Evolutionary conservation across 345 rosid species (phyloP).

Genomic region (Kandelia obovata): DNA sequence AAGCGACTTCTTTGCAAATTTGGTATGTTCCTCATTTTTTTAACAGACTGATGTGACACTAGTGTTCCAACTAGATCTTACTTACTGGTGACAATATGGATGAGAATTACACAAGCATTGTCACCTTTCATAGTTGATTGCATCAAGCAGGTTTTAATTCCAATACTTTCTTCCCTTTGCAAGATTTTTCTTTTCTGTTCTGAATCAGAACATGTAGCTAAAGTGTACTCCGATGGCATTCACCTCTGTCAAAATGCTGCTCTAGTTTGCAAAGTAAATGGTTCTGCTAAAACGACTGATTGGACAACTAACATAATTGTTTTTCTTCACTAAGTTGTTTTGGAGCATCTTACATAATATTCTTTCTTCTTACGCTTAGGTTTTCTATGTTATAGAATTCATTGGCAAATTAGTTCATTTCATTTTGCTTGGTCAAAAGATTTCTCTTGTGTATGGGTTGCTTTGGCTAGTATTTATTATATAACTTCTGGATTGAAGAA

Average conservation of each 20-base stretch:
- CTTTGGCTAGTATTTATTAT: neutral
- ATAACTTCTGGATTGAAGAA: neutral
- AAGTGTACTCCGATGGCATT: too few species aligned
- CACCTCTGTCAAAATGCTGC: neutral
- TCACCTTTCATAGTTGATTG: too few species aligned
- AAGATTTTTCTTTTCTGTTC: too few species aligned
- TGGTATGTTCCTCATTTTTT: slow-evolving; percentile 46
- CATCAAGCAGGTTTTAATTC: too few species aligned
- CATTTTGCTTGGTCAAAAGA: too few species aligned
- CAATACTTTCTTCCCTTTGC: too few species aligned
- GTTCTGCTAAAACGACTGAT: neutral
- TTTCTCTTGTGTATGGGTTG: neutral
- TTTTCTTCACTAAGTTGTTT: neutral
- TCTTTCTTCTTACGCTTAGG: neutral
- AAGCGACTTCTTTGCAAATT: slow-evolving; percentile 86
- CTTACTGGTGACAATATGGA: too few species aligned
- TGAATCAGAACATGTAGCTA: too few species aligned
- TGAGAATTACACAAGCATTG: too few species aligned
- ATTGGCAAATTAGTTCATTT: too few species aligned
- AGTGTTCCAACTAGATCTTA: too few species aligned
- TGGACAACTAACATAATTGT: neutral
- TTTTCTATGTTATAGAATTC: neutral
- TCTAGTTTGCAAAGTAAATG: neutral
- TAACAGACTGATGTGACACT: neutral
- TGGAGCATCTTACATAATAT: too few species aligned